phyloP scores from a whole-genome alignment of 208 protist species.

The Vickermania spadyakhi region DNA sequence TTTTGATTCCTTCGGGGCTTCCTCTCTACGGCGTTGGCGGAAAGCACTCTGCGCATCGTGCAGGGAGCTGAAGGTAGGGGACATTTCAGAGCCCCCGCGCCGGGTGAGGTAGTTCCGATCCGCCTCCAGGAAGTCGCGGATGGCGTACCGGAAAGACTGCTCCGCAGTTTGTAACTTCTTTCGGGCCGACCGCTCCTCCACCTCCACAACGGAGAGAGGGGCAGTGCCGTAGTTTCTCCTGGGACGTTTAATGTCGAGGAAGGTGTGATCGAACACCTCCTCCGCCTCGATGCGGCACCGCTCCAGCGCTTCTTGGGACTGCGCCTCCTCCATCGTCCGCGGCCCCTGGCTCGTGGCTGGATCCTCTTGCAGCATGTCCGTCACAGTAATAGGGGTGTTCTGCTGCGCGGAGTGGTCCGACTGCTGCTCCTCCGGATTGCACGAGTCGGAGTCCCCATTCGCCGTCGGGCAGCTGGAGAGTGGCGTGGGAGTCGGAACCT shows the following conservation, averaged over 20 bases:
- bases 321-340: neutral
- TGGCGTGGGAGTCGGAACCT: neutral
- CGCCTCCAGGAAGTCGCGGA: neutral
- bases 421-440: neutral
- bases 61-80: neutral
- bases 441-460: conserved; percentile 1
- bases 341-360: neutral
- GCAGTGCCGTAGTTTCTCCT: neutral
- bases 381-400: neutral
- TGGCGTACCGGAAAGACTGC: neutral
- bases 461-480: neutral
- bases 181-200: neutral
- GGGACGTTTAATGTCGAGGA: neutral
- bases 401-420: neutral
- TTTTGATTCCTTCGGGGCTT: neutral
- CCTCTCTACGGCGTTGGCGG: too few species aligned
- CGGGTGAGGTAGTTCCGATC: neutral
- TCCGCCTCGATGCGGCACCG: neutral
- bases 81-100: neutral
- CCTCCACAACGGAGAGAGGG: neutral
- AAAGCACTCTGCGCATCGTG: neutral
- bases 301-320: neutral
- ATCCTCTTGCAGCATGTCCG: neutral
- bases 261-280: neutral
- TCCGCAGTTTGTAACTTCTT: neutral